Conservation (phyloP, 441 rosid species). For the Aquilaria agallochum region DNA sequence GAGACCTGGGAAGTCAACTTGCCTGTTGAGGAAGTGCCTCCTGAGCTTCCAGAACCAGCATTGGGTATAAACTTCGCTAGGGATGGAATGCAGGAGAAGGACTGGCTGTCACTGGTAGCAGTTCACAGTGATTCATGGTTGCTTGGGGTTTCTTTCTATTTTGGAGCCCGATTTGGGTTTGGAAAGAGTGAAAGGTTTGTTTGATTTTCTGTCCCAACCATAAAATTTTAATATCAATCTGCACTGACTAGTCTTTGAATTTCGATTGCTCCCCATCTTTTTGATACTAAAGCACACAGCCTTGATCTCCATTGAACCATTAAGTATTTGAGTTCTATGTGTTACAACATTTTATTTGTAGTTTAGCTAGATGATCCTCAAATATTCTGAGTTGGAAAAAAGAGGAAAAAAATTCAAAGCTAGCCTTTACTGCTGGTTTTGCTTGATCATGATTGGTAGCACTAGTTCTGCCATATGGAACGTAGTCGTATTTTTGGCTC, state of each 20-base stretch:
- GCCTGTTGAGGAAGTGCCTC: constrained; percentile 98
- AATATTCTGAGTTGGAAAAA: too few relatives aligned
- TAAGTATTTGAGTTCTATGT: neutral
- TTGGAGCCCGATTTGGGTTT: constrained; percentile 88
- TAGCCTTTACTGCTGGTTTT: too few relatives aligned
- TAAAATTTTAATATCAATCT: too few relatives aligned
- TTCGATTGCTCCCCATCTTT: too few relatives aligned
- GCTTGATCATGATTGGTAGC: too few relatives aligned
- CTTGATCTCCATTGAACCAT: neutral
- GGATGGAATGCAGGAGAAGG: constrained; percentile 96
- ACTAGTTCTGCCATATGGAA: too few relatives aligned
- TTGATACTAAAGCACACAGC: neutral
- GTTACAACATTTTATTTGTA: too few relatives aligned
- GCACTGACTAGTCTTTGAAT: too few relatives aligned
- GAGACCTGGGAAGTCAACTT: constrained; percentile 95
- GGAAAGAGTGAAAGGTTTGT: constrained; percentile 91
- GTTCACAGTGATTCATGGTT: constrained; percentile 98
- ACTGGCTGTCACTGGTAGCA: constrained; percentile 92
- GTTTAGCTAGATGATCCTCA: too few relatives aligned
- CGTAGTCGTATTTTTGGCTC: too few relatives aligned
- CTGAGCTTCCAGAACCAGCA: constrained; percentile 98
- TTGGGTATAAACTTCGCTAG: constrained; percentile 95
- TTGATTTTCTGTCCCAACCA: neutral
- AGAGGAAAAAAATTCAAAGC: too few relatives aligned
- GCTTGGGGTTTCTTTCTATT: constrained; percentile 88